Evolutionary conservation across 1,284 basidiomycete species (phyloP), one percentile per base, ranked within the genome.

Genomic region (Phylloboletellus chloephorus): DNA sequence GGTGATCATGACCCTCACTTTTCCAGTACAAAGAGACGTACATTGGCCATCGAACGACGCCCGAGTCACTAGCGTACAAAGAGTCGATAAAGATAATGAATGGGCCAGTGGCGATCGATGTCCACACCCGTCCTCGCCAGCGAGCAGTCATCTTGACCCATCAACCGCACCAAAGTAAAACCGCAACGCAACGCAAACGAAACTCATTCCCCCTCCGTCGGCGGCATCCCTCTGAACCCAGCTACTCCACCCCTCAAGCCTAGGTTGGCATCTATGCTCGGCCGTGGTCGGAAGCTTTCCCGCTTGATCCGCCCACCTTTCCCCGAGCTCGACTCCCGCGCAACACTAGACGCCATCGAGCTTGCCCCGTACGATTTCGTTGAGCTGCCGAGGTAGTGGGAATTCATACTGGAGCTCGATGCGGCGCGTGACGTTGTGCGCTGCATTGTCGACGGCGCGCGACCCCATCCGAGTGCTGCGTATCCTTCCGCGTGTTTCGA

Each of bases 261-360:
- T 49, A 53, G 26, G 48, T 56, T 41, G 52, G 46, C 39, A 50
- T 85, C 82, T 15, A 77, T 61, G 53, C 84, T 88, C 29, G 82
- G 74, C 31, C 85, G 67, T 7, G 86, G 85, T 56, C 76, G 82
- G 60, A 88, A 88, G 59, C 85, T 88, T 65, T 88, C 85, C 48
- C 80, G 69, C 43, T 44, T 60, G 29, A 62, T 55, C 16, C 56
- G 52, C 31, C 71, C 63, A 16, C 70, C 69, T 53, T 76, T 79
- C 60, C 67, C 68, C 39, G 66, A 60, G 12, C 57, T 57, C 25
- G 46, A 51, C 8, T 60, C 50, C 15, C 56, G 51, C 32, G 52
- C 44, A 16, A 49, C 37, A 13, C 49, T 51, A n/a, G 64, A 57
- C 7, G 57, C 56, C 32, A 57, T 53, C 11, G 64, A 43, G 29